A percentile compares a stretch with the other conserved stretches of the same genome.
phyloP scores from a whole-genome alignment of 257 asterid species.

The Osmanthus fragrans region DNA sequence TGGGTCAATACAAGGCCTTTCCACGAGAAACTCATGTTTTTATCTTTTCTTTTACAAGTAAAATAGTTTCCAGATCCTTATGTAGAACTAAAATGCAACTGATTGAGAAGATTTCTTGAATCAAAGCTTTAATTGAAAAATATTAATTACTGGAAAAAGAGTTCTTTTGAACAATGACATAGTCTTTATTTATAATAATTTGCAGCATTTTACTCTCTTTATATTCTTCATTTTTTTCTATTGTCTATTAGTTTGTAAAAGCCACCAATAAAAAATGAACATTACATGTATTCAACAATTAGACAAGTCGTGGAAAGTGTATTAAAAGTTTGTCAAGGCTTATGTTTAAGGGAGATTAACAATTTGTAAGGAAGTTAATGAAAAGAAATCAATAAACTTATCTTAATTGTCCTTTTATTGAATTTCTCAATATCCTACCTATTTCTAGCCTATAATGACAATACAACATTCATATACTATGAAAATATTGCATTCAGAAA shows the following conservation, averaged over 20 bases:
- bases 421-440: constrained; percentile 91
- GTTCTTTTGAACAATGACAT: not conserved
- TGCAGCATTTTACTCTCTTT: not conserved
- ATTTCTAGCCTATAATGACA: constrained; percentile 48
- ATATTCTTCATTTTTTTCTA: not conserved
- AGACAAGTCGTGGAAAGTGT: not conserved
- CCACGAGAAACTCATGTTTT: too few species aligned
- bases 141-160: not conserved
- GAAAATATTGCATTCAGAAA: constrained; percentile 35
- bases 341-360: not conserved
- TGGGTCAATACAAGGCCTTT: too few species aligned
- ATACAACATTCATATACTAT: constrained; percentile 13
- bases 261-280: constrained; percentile 10
- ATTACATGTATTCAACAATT: not conserved
- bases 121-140: too few species aligned
- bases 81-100: too few species aligned
- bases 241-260: not conserved
- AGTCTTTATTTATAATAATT: not conserved
- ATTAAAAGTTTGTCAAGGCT: not conserved
- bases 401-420: constrained; percentile 97
- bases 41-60: too few species aligned
- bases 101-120: too few species aligned
- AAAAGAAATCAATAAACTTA: constrained; percentile 23
- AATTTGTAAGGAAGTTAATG: constrained; percentile 9
- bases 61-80: too few species aligned